Evolutionary conservation across 106 monocot genomes (phyloP), one percentile per base, ranked within the genome.

Genomic region (Narthecium ossifragum): DNA sequence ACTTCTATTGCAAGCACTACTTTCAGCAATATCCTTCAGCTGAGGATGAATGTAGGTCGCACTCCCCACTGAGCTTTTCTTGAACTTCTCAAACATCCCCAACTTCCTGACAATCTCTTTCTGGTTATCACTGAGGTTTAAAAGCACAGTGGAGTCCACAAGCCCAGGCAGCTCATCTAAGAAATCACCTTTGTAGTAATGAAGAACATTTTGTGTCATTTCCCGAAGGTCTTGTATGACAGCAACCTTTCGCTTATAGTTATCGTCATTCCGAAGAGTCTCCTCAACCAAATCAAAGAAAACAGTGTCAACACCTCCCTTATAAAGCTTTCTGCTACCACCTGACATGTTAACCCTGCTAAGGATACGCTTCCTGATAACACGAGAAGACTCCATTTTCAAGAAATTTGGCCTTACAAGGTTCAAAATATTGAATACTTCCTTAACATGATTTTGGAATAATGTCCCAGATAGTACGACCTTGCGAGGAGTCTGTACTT

Each of bases 401-500:
- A 90, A 55, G 63, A 94, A 94, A 13, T 73, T 86, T 1, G 83
- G 85, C 23, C 80, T 82, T 23, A 89, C 86, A 46, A 94, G 93
- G 48, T 94, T 78, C 60, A 94, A 40, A 57, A 94, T 90, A 48
- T 78, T 94, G 65, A 94, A 96, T 0, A 96, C 96, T 53, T 96
- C 96, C 18, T 62, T 79, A 0, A 96, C 90, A 57, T 86, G 90
- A 51, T 90, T 96, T 34, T 96, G 90, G 45, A 89, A 94, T 18
- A 94, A 66, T 3, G 93, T 94, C 13, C 93, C 93, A n/a, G 93
- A 90, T 10, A 94, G 89, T 2, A 94, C 85, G 5, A 94, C 93
- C 63, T 90, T 94, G 5, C 83, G 61, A 56, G 66, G 75, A 0
- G 93, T 94, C 39, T 78, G 52, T 27, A 94, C 74, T 54, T 83